These are phyloP conservation scores for Talaromyces sp. DNA, from an alignment of 2,329 filamentous ascomycete genomes.

Conservation along the genomic window DNA sequence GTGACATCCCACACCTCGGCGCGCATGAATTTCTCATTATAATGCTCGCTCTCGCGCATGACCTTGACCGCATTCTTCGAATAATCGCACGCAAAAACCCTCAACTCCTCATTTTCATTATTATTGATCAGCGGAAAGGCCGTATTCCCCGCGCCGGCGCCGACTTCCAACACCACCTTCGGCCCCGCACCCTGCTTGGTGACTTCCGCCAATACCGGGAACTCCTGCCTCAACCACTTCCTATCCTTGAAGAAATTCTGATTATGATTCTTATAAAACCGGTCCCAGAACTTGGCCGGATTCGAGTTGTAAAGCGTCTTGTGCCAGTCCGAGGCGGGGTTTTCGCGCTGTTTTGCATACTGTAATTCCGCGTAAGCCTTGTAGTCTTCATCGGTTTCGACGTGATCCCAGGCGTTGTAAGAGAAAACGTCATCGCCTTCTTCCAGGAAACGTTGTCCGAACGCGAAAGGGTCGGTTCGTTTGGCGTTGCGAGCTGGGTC, in stretches of 20 bases:
- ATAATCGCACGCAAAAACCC: conserved; percentile 92
- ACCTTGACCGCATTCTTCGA: conserved; percentile 92
- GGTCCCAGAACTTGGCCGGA: conserved; percentile 95
- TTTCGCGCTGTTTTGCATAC: conserved; percentile 75
- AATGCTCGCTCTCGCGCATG: conserved; percentile 75
- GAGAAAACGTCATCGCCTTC: conserved; percentile 87
- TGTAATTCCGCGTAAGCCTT: conserved; percentile 80
- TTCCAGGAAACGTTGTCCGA: conserved; percentile 81
- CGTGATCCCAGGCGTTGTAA: conserved; percentile 99
- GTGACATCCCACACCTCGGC: conserved; percentile 95
- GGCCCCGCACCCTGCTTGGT: conserved; percentile 66
- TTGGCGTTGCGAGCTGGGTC: conserved; percentile 66
- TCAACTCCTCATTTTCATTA: conserved; percentile 78
- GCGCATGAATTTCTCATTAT: conserved; percentile 67
- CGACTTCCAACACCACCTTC: conserved; percentile 77
- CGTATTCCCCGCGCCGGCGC: conserved; percentile 92
- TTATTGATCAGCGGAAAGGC: conserved; percentile 83
- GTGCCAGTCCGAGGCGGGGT: conserved; percentile 90
- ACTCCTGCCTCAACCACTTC: conserved; percentile 96
- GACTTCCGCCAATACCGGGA: conserved; percentile 77
- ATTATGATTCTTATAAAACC: conserved; percentile 97
- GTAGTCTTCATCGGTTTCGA: conserved; percentile 86
- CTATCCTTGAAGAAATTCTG: conserved; percentile 98
- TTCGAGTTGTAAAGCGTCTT: conserved; percentile 82
- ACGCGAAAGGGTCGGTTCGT: conserved; percentile 88